Percentiles rank a stretch among this genome's conserved stretches.
phyloP scores from a whole-genome alignment of 2,329 filamentous ascomycete genomes.

The Fusarium coicis region DNA sequence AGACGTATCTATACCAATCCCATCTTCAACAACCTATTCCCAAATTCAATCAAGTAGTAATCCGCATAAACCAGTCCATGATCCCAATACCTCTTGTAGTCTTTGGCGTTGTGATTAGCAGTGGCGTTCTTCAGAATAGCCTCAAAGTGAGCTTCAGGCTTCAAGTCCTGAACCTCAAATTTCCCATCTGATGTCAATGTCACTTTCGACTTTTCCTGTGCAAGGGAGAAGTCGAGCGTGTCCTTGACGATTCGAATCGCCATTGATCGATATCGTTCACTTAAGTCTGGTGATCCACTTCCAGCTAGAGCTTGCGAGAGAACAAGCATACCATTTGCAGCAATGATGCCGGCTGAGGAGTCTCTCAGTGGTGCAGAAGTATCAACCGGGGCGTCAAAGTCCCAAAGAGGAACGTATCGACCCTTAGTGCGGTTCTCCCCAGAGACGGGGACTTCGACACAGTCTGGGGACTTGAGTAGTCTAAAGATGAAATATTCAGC shows the following conservation, averaged over 20 bases:
- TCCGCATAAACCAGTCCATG: conserved; percentile 61
- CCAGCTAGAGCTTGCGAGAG: conserved; percentile 48
- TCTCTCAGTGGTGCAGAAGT: conserved; percentile 47
- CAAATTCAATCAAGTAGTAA: conserved; percentile 56
- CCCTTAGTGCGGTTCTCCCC: conserved; percentile 26
- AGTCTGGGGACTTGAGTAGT: conserved; percentile 49
- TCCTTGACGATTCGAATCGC: conserved; percentile 47
- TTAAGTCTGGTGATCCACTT: conserved; percentile 12
- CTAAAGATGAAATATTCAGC: conserved; percentile 61
- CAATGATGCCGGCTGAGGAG: conserved; percentile 53
- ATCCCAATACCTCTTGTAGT: conserved; percentile 47
- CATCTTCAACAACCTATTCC: conserved; percentile 29
- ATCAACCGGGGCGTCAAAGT: conserved; percentile 59
- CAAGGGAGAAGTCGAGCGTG: conserved; percentile 43
- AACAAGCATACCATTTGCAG: conserved; percentile 53
- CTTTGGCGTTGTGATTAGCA: conserved; percentile 49
- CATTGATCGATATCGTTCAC: conserved; percentile 41
- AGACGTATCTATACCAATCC: not conserved
- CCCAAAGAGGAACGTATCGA: conserved; percentile 51
- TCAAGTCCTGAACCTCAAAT: conserved; percentile 8
- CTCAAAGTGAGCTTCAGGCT: conserved; percentile 39
- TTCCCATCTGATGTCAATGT: not conserved
- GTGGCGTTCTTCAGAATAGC: conserved; percentile 49
- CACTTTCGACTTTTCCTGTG: conserved; percentile 20
- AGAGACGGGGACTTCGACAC: conserved; percentile 39